phyloP scores from a whole-genome alignment of 257 asterid genomes.

The Solanum chaucha region DNA sequence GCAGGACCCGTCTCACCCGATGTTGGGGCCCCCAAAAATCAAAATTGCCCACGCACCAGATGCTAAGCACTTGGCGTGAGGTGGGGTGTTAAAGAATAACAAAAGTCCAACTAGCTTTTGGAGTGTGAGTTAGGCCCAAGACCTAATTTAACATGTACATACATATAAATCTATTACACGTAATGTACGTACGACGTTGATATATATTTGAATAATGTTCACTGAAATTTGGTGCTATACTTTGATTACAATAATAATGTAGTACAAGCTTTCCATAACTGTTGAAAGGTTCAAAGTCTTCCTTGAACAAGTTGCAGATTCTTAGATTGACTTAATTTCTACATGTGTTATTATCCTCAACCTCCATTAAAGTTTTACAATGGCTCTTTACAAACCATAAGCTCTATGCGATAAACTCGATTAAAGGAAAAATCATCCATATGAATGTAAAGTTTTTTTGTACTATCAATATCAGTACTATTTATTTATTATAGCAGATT shows the following conservation, averaged over 20 bases:
- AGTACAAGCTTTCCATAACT: background rate
- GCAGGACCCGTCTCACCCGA: too few relatives aligned
- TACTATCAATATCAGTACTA: too few relatives aligned
- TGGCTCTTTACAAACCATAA: too few relatives aligned
- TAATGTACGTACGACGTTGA: background rate
- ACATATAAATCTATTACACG: background rate
- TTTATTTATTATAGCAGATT: background rate
- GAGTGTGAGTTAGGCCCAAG: too few relatives aligned
- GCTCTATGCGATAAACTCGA: too few relatives aligned
- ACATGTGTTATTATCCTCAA: background rate
- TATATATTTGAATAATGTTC: background rate
- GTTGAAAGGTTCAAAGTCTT: background rate
- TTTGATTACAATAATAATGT: background rate
- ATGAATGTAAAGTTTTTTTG: too few relatives aligned
- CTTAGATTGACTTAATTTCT: background rate
- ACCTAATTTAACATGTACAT: background rate
- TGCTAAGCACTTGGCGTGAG: too few relatives aligned
- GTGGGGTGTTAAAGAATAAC: too few relatives aligned
- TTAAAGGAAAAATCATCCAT: too few relatives aligned
- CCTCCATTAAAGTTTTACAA: background rate
- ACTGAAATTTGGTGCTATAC: background rate
- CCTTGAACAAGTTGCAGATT: background rate
- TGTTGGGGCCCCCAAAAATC: too few relatives aligned
- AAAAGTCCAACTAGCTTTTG: too few relatives aligned
- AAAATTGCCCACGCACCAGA: too few relatives aligned